Percentiles rank a stretch among this genome's conserved stretches.
phyloP scores from a whole-genome alignment of 1,284 basidiomycete species.

The Trametes hirsuta region DNA sequence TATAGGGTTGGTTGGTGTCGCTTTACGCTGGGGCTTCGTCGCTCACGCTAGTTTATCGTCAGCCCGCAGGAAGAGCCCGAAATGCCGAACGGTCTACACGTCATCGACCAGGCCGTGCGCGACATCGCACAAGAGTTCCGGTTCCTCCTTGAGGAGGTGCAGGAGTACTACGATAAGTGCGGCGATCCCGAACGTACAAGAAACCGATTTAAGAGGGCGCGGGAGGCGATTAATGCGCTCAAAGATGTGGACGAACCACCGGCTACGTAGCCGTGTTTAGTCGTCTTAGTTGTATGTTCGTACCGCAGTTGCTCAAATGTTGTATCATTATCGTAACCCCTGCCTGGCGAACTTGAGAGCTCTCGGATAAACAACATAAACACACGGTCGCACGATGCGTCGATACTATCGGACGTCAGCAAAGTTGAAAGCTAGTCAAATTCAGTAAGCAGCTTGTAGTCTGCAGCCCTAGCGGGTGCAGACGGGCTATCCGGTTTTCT shows the following conservation, averaged over 20 bases:
- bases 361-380: no score
- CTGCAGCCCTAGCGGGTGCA: constrained; percentile 68
- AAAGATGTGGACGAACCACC: constrained; percentile 30
- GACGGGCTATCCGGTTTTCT: constrained; percentile 78
- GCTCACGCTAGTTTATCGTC: not conserved
- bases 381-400: no score
- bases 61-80: constrained; percentile 10
- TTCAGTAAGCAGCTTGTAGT: constrained; percentile 60
- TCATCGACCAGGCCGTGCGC: constrained; percentile 61
- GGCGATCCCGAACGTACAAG: constrained; percentile 68
- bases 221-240: constrained; percentile 50
- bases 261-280: not conserved
- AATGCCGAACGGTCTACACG: constrained; percentile 43
- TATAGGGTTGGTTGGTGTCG: constrained; percentile 31
- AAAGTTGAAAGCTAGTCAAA: constrained; percentile 32
- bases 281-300: not conserved
- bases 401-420: not conserved
- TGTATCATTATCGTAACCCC: constrained; percentile 9
- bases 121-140: constrained; percentile 67
- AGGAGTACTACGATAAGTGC: constrained; percentile 71
- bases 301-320: not conserved
- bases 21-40: no score
- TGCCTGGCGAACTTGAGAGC: not conserved
- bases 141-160: constrained; percentile 73
- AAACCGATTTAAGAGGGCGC: constrained; percentile 65